These are phyloP conservation scores for Lentinula novae-zelandiae DNA, from an alignment of 1,284 basidiomycete species.

Conservation along the genomic window DNA sequence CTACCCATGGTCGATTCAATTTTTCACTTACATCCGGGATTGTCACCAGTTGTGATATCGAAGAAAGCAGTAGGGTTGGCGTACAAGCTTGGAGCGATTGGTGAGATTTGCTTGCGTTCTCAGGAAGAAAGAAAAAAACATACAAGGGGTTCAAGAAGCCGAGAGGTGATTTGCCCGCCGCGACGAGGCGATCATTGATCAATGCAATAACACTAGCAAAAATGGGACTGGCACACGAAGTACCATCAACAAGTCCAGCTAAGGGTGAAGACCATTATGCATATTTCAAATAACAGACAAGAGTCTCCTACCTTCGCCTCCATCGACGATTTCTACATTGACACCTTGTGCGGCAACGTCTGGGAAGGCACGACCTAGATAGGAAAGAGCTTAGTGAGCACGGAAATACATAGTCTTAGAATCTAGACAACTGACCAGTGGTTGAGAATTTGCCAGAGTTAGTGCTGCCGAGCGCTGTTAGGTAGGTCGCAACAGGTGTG, in stretches of 20 bases:
- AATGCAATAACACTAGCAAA: constrained; percentile 36
- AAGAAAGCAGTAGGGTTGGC: constrained; percentile 24
- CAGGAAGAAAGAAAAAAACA: constrained; percentile 32
- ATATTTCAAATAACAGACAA: background rate
- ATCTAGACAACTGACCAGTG: constrained; percentile 19
- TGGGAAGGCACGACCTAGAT: constrained; percentile 32
- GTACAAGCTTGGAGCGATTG: constrained; percentile 23
- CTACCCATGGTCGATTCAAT: background rate
- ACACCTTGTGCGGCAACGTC: constrained; percentile 38
- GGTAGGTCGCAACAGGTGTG: constrained; percentile 22
- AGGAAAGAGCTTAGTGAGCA: background rate
- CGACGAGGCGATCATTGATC: constrained; percentile 36
- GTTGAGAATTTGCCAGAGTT: constrained; percentile 31
- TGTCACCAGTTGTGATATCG: constrained; percentile 26
- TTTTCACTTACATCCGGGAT: constrained; percentile 6
- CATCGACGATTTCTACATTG: constrained; percentile 25
- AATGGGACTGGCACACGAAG: constrained; percentile 35
- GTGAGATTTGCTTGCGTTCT: background rate
- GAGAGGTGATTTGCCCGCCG: constrained; percentile 30
- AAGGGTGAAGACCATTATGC: background rate
- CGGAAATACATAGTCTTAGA: background rate
- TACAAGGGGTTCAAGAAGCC: constrained; percentile 42
- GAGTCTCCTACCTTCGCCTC: constrained; percentile 5
- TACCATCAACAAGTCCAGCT: constrained; percentile 28
- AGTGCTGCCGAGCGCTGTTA: constrained; percentile 28